A percentile compares a stretch with the other conserved stretches of the same genome.
Conservation (phyloP, 345 rosid genomes). For the Eucalyptus guilfoylei region DNA sequence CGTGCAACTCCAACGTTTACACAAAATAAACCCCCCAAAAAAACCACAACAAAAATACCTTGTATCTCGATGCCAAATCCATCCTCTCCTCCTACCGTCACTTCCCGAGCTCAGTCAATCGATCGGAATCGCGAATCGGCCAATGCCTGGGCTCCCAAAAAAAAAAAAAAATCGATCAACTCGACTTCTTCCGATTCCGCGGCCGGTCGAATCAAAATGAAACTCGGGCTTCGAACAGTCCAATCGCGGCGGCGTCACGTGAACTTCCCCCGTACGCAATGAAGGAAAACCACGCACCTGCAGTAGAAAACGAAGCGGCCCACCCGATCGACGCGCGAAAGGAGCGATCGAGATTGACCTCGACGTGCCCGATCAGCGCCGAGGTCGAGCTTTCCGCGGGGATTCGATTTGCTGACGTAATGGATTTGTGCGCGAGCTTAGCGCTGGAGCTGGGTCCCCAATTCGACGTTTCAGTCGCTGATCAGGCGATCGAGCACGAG, state of each 20-base stretch:
- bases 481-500: no score
- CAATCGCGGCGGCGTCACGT: neutral
- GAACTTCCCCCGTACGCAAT: neutral
- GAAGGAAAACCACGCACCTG: neutral
- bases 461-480: no score
- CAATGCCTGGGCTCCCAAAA: neutral
- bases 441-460: neutral
- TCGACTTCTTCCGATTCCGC: neutral
- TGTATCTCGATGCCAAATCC: slow-evolving; percentile 91
- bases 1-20: neutral
- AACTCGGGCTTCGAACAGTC: neutral
- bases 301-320: neutral
- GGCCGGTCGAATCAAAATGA: neutral
- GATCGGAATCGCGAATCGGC: neutral
- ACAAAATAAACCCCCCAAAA: neutral
- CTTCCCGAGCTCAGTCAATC: neutral
- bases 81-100: slow-evolving; percentile 9
- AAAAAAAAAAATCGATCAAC: neutral
- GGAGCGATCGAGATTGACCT: neutral
- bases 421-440: neutral
- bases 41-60: slow-evolving; percentile 22
- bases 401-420: neutral
- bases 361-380: neutral
- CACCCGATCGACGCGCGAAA: neutral
- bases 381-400: neutral